Percentiles rank a stretch among this genome's conserved stretches.
phyloP scores from a whole-genome alignment of 169 alveolate species.

The Eimeria nieschulzi region DNA sequence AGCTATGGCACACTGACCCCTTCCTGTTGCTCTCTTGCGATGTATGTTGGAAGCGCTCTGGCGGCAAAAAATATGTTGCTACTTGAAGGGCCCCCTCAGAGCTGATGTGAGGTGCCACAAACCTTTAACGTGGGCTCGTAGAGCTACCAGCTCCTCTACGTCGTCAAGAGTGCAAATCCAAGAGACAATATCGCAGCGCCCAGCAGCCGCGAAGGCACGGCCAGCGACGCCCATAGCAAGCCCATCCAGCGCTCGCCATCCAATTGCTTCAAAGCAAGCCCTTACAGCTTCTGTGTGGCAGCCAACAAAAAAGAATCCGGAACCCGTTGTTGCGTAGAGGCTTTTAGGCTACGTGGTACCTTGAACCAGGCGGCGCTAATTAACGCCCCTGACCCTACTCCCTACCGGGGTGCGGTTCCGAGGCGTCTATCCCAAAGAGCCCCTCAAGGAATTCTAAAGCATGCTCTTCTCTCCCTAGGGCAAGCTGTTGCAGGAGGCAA shows the following conservation, averaged over 20 bases:
- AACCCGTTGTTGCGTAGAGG: no score
- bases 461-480: neutral
- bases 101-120: neutral
- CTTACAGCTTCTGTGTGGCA: neutral
- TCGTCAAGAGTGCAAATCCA: conserved; percentile 21
- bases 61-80: no score
- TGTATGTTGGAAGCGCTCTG: no score
- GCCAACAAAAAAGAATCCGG: neutral
- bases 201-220: conserved; percentile 4
- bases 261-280: conserved; percentile 29
- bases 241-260: conserved; percentile 8
- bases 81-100: neutral
- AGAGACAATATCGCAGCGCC: conserved; percentile 1
- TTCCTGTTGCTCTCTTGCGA: no score
- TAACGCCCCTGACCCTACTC: neutral
- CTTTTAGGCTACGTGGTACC: no score
- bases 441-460: neutral
- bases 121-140: conserved; percentile 21
- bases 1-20: no score
- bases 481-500: neutral
- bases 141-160: conserved; percentile 11
- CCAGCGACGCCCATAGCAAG: neutral
- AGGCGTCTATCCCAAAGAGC: neutral
- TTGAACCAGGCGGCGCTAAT: no score
- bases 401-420: neutral